Percentiles rank a stretch among this genome's conserved stretches.
These are phyloP conservation scores for Scenedesmus sp. DNA, from an alignment of 163 green algal species.

Conservation along the genomic window DNA sequence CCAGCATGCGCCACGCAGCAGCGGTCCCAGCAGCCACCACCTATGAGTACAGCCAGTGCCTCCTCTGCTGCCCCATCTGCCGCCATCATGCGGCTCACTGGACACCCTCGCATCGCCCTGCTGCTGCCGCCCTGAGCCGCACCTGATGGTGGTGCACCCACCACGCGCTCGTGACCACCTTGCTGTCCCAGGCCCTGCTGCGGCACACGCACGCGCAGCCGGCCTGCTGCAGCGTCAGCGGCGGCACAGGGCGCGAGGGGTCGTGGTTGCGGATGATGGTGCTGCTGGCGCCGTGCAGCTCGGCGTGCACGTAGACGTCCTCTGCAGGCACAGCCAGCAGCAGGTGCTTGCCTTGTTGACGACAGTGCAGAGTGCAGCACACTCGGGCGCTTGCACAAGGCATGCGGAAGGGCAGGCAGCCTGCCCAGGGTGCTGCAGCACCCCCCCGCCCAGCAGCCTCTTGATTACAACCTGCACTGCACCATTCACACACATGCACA, in stretches of 20 bases:
- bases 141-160: constrained; percentile 93
- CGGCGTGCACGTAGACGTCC: constrained; percentile 92
- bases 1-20: too few species aligned
- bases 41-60: too few species aligned
- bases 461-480: too few species aligned
- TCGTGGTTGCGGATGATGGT: constrained; percentile 93
- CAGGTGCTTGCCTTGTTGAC: neutral
- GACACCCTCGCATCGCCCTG: too few species aligned
- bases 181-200: constrained; percentile 91
- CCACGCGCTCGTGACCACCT: constrained; percentile 94
- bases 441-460: too few species aligned
- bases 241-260: constrained; percentile 67
- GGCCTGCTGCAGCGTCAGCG: constrained; percentile 83
- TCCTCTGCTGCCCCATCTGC: too few species aligned
- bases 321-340: constrained; percentile 62
- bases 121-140: neutral
- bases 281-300: constrained; percentile 89
- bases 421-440: too few species aligned
- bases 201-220: constrained; percentile 90
- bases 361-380: too few species aligned
- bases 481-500: too few species aligned
- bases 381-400: neutral
- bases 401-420: neutral
- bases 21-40: too few species aligned
- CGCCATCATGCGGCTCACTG: too few species aligned